phyloP scores from a whole-genome alignment of 202 grass and related monocot genomes.

The Panicum hallii region DNA sequence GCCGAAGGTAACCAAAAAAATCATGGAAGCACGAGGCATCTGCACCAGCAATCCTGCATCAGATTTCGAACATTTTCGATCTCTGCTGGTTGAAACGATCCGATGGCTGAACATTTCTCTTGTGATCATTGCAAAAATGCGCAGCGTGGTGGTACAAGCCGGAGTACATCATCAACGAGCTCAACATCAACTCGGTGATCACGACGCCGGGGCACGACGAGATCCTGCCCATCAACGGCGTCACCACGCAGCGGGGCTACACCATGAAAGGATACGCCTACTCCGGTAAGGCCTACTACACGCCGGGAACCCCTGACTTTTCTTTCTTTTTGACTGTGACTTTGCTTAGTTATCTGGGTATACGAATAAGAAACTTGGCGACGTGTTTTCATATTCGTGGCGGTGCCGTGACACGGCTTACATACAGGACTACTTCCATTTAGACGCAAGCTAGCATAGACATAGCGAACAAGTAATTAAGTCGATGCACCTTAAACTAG shows the following conservation, averaged over 20 bases:
- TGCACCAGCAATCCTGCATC: background rate
- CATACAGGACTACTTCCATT: background rate
- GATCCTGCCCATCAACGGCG: constrained; percentile 89
- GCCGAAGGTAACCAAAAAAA: constrained; percentile 50
- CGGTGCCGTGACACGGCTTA: background rate
- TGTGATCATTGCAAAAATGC: background rate
- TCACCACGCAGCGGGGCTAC: constrained; percentile 78
- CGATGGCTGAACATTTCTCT: no score
- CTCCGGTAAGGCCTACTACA: constrained; percentile 58
- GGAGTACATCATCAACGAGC: constrained; percentile 90
- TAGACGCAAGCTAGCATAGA: no score
- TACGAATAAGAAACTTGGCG: background rate
- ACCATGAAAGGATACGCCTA: constrained; percentile 97
- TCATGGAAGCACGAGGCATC: no score
- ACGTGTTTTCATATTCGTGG: background rate
- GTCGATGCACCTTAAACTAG: background rate
- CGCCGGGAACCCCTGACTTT: background rate
- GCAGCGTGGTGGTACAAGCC: constrained; percentile 97
- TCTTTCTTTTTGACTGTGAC: background rate
- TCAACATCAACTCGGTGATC: constrained; percentile 89
- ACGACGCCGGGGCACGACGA: constrained; percentile 85
- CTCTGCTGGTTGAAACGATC: no score
- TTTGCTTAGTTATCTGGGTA: background rate
- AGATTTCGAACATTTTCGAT: background rate
- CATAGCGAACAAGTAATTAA: no score